Evolutionary conservation across 2,329 filamentous ascomycete genomes (phyloP).

Genomic region (Epichloe bromicola): DNA sequence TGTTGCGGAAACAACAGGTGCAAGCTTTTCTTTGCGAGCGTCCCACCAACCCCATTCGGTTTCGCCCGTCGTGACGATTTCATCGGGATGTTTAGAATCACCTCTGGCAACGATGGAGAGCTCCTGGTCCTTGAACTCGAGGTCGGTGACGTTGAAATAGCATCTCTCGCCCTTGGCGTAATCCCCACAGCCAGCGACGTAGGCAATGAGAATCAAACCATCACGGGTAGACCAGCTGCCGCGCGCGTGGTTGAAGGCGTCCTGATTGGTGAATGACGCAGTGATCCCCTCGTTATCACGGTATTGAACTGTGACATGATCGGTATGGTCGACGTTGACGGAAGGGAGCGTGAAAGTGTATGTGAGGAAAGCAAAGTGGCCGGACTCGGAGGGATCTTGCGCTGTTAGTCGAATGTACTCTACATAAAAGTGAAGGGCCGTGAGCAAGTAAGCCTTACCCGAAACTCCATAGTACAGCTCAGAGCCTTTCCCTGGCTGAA

Average conservation of each 20-base stretch:
- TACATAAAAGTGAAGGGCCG: too few relatives aligned
- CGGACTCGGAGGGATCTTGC: conserved; percentile 11
- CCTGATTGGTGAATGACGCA: conserved; percentile 9
- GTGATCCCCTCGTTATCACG: conserved; percentile 1
- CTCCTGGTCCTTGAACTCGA: conserved; percentile 8
- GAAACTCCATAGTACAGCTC: conserved; percentile 14
- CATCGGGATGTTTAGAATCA: conserved; percentile 10
- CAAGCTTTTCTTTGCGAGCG: conserved; percentile 2
- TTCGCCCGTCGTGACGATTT: conserved; percentile 11
- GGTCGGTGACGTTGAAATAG: conserved; percentile 15
- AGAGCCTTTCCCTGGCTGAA: conserved; percentile 10
- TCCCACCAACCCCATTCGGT: conserved; percentile 16
- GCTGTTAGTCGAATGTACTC: not conserved
- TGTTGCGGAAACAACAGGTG: not conserved
- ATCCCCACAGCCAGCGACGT: conserved; percentile 14
- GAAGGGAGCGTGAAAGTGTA: conserved; percentile 16
- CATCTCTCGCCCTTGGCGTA: conserved; percentile 16
- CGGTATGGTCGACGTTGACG: conserved; percentile 18
- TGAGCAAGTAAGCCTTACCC: not conserved
- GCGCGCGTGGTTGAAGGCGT: conserved; percentile 12
- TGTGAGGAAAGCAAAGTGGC: conserved; percentile 15
- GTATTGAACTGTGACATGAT: conserved; percentile 9
- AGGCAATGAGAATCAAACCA: conserved; percentile 15
- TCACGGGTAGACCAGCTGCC: conserved; percentile 11
- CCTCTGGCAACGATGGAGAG: conserved; percentile 11